Conservation (phyloP, 2,329 filamentous ascomycete genomes). For the Colletotrichum australisinense region DNA sequence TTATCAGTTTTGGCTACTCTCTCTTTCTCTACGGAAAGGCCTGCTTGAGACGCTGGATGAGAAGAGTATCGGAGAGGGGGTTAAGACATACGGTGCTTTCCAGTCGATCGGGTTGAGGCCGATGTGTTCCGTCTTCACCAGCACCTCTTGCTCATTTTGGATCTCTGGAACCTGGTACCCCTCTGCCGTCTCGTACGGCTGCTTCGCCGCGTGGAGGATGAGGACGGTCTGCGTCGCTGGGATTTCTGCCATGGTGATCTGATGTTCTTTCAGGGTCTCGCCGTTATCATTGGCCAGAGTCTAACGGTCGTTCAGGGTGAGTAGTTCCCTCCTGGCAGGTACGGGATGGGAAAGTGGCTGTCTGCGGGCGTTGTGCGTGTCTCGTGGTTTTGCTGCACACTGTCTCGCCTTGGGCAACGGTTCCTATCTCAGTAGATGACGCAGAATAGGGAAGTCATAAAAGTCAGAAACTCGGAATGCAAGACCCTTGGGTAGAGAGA, state of each 20-base stretch:
- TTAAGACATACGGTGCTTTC: conserved; percentile 72
- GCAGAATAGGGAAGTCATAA: not conserved
- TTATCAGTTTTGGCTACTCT: not conserved
- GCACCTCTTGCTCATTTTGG: conserved; percentile 59
- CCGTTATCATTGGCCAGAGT: conserved; percentile 12
- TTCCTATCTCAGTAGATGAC: not conserved
- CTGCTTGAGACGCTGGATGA: not conserved
- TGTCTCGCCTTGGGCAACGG: conserved; percentile 1
- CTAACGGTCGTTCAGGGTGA: not conserved
- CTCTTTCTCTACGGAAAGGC: no score
- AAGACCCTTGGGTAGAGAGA: not conserved
- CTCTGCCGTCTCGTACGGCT: conserved; percentile 59
- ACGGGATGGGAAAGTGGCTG: not conserved
- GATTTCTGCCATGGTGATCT: conserved; percentile 24
- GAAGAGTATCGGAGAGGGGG: not conserved
- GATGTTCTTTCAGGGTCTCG: not conserved
- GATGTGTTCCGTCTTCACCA: conserved; percentile 73
- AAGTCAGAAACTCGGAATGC: not conserved
- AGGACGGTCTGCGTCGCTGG: conserved; percentile 56
- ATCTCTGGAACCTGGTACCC: conserved; percentile 57
- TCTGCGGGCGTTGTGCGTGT: not conserved
- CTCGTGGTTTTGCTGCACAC: not conserved
- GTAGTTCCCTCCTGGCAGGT: not conserved
- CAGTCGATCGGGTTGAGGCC: conserved; percentile 83
- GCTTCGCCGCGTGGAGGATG: conserved; percentile 59